Evolutionary conservation across 371 early-diverging fungal genomes (phyloP).

Genomic region (Conidiobolus incongruus): DNA sequence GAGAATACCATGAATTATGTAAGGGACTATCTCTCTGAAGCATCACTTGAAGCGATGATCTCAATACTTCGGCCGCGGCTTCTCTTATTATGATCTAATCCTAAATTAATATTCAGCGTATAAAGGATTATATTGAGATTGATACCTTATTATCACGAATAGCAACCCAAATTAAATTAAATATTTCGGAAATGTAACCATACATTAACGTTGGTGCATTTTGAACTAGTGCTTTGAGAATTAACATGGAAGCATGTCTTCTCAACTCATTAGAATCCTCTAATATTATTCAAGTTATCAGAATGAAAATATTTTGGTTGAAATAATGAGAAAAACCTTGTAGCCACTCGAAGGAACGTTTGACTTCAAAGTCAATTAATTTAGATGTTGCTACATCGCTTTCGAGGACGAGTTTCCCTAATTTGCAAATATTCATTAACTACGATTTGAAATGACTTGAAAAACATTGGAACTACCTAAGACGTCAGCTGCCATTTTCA

Average conservation of each 20-base stretch:
- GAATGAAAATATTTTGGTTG: background rate
- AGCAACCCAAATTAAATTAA: constrained; percentile 74
- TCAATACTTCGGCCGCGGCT: constrained; percentile 72
- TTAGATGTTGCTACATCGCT: constrained; percentile 63
- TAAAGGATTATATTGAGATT: constrained; percentile 5
- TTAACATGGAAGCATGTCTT: constrained; percentile 68
- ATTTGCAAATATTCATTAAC: background rate
- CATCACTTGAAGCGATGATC: constrained; percentile 60
- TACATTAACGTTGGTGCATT: constrained; percentile 74
- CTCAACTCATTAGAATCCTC: constrained; percentile 48
- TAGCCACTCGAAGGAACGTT: constrained; percentile 73
- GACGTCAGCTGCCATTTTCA: constrained; percentile 60
- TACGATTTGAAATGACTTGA: background rate
- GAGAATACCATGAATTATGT: constrained; percentile 44
- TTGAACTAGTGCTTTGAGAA: constrained; percentile 58
- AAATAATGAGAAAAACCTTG: constrained; percentile 23
- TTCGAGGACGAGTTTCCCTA: constrained; percentile 45
- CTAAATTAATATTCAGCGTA: background rate
- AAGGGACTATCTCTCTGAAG: constrained; percentile 53
- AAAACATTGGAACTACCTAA: constrained; percentile 27
- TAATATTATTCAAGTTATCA: background rate
- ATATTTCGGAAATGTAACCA: constrained; percentile 56
- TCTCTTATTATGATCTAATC: constrained; percentile 44
- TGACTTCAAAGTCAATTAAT: constrained; percentile 70
- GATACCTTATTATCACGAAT: constrained; percentile 56